A percentile compares a stretch with the other conserved stretches of the same genome.
Evolutionary conservation across 2,329 filamentous ascomycete genomes (phyloP).

Genomic region (Hortaea werneckii): DNA sequence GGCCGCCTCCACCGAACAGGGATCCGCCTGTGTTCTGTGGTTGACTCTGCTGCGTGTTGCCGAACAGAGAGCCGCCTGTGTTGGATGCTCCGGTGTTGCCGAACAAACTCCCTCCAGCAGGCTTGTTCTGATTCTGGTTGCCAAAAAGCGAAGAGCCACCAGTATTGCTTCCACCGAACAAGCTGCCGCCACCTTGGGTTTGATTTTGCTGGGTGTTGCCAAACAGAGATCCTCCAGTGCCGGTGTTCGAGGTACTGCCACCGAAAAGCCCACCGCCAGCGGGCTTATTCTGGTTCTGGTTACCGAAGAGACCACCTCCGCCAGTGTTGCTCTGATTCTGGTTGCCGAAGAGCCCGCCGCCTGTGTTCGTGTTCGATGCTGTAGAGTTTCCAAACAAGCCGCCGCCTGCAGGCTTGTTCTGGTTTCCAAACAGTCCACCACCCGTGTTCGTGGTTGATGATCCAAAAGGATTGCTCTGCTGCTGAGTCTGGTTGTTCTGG

Average conservation of each 20-base stretch:
- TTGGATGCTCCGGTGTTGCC: slow-evolving; percentile 37
- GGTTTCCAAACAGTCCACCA: slow-evolving; percentile 30
- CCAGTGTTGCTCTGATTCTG: slow-evolving; percentile 30
- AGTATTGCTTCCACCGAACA: slow-evolving; percentile 8
- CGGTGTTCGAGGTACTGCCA: slow-evolving; percentile 24
- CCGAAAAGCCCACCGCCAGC: slow-evolving; percentile 41
- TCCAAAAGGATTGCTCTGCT: slow-evolving; percentile 2
- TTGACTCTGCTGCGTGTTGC: slow-evolving; percentile 28
- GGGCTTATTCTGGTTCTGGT: slow-evolving; percentile 31
- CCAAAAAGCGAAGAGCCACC: slow-evolving; percentile 11
- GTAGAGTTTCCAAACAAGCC: slow-evolving; percentile 24
- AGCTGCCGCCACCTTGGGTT: slow-evolving; percentile 27
- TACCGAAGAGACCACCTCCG: slow-evolving; percentile 11
- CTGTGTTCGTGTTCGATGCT: slow-evolving; percentile 18
- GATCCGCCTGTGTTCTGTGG: slow-evolving; percentile 24
- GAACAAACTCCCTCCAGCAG: slow-evolving; percentile 26
- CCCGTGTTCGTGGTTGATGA: slow-evolving; percentile 5
- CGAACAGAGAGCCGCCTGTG: slow-evolving; percentile 20
- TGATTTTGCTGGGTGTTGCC: slow-evolving; percentile 37
- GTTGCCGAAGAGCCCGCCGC: slow-evolving; percentile 52
- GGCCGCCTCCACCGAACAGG: slow-evolving; percentile 32
- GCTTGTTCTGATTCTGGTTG: slow-evolving; percentile 17
- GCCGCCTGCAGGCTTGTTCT: slow-evolving; percentile 23
- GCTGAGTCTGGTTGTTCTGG: slow-evolving; percentile 6
- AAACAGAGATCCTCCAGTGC: slow-evolving; percentile 35